phyloP scores from a whole-genome alignment of 2,329 filamentous ascomycete genomes.

The Hypomyces rosellus region DNA sequence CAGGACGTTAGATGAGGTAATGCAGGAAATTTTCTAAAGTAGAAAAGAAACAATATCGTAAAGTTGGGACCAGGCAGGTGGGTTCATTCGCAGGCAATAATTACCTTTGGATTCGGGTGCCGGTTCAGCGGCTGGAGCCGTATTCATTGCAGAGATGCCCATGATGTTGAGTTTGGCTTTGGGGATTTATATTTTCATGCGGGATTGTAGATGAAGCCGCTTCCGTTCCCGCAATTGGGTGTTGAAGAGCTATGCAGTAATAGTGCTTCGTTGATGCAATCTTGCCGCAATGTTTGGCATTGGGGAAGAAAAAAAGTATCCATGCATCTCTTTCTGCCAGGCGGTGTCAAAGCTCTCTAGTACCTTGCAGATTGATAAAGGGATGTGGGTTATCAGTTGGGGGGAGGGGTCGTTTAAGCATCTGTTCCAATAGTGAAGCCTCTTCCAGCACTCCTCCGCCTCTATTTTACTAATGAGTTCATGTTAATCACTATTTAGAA shows the following conservation, averaged over 20 bases:
- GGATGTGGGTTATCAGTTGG: too few relatives aligned
- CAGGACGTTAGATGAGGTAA: neutral
- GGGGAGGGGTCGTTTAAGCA: too few relatives aligned
- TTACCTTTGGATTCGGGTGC: neutral
- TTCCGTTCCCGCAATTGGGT: neutral
- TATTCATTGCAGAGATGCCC: neutral
- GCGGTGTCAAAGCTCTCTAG: neutral
- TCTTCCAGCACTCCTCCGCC: too few relatives aligned
- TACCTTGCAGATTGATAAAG: too few relatives aligned
- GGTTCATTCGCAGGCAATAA: too few relatives aligned
- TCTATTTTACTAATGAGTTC: too few relatives aligned
- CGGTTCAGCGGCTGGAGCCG: neutral
- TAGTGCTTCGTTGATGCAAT: neutral
- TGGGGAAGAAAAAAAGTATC: neutral
- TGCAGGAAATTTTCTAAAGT: neutral
- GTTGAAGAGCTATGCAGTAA: neutral
- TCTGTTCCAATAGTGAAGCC: too few relatives aligned
- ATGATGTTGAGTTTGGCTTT: neutral
- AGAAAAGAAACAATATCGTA: neutral
- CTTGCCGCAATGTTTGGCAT: neutral
- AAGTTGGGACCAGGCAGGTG: too few relatives aligned
- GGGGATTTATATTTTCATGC: too few relatives aligned
- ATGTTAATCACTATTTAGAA: too few relatives aligned
- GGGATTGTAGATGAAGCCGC: too few relatives aligned
- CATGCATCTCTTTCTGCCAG: neutral